These are phyloP conservation scores for Jatropha podagrica DNA, from an alignment of 441 rosid species.

Conservation along the genomic window DNA sequence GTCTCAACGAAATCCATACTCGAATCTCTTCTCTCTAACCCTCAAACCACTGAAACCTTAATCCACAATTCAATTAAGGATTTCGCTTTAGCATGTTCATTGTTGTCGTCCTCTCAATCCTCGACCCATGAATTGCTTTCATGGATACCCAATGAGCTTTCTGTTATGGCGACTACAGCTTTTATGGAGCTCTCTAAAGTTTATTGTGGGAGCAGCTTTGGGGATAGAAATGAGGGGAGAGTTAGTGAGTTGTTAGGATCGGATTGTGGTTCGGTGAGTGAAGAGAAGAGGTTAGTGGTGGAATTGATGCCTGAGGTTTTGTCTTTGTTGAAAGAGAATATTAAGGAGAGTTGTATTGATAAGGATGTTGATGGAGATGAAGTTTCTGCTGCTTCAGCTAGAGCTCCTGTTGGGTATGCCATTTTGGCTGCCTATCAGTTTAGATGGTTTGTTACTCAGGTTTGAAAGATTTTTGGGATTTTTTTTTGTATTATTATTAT, in stretches of 20 bases:
- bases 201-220: conserved; percentile 26
- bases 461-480: conserved; percentile 20
- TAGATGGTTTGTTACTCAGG: conserved; percentile 84
- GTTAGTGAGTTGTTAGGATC: conserved; percentile 24
- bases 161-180: conserved; percentile 32
- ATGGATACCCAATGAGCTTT: conserved; percentile 58
- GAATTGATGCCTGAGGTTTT: conserved; percentile 59
- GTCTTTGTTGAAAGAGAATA: conserved; percentile 54
- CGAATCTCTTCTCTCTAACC: conserved; percentile 42
- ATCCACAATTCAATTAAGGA: conserved; percentile 36
- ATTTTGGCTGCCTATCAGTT: conserved; percentile 75
- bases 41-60: conserved; percentile 18
- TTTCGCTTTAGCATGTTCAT: conserved; percentile 63
- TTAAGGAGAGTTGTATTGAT: conserved; percentile 66
- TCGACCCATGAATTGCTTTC: conserved; percentile 61
- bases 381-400: conserved; percentile 55
- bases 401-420: conserved; percentile 67
- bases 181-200: conserved; percentile 43
- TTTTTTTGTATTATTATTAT: no score
- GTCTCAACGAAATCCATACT: conserved; percentile 49
- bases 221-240: conserved; percentile 28
- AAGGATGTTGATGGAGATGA: conserved; percentile 50
- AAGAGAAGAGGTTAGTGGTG: conserved; percentile 36
- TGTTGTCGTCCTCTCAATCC: conserved; percentile 53
- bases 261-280: conserved; percentile 28